Evolutionary conservation across 805 yeast genomes (phyloP).

Genomic region (Sugiyamaella smithiae): DNA sequence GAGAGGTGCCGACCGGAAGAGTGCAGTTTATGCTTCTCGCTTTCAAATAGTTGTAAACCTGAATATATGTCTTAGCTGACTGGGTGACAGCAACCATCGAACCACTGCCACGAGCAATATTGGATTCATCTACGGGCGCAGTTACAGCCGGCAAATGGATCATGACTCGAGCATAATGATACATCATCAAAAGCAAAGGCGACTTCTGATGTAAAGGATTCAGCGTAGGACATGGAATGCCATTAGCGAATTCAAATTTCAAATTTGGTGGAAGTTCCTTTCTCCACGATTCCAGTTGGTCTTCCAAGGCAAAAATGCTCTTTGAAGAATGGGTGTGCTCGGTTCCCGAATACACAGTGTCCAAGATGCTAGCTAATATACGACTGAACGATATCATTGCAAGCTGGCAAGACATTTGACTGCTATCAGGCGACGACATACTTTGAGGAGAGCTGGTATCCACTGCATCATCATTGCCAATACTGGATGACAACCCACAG

Average conservation of each 20-base stretch:
- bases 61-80: constrained; percentile 33
- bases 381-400: constrained; percentile 46
- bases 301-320: constrained; percentile 44
- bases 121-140: constrained; percentile 19
- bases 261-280: constrained; percentile 60
- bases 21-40: constrained; percentile 28
- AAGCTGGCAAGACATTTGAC: constrained; percentile 14
- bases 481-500: constrained; percentile 65
- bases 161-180: constrained; percentile 60
- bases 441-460: constrained; percentile 8
- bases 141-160: constrained; percentile 55
- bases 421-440: constrained; percentile 3
- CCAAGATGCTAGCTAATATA: constrained; percentile 70
- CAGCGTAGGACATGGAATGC: constrained; percentile 28
- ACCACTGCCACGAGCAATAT: constrained; percentile 23
- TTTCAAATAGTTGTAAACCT: constrained; percentile 29
- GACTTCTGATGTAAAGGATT: constrained; percentile 31
- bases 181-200: constrained; percentile 50
- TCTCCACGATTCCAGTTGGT: constrained; percentile 76
- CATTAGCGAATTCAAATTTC: constrained; percentile 51
- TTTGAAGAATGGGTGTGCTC: constrained; percentile 24
- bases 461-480: constrained; percentile 27
- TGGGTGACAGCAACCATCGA: constrained; percentile 34
- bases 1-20: constrained; percentile 29
- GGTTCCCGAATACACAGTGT: constrained; percentile 40